Conservation (phyloP, 371 early-diverging fungal species). For the Entomophthora muscae region DNA sequence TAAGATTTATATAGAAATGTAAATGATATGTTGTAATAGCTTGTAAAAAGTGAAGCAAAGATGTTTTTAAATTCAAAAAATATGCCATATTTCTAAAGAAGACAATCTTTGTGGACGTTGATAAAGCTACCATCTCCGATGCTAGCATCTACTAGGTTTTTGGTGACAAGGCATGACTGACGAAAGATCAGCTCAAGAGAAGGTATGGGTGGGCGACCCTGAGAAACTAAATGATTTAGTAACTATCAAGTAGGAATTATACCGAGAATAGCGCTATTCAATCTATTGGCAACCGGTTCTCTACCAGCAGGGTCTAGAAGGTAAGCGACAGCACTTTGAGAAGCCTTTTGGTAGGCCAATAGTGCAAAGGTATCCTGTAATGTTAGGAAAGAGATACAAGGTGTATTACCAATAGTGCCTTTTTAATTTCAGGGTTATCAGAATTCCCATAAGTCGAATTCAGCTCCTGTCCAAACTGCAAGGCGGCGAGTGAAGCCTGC, state of each 20-base stretch:
- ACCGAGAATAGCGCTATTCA: constrained; percentile 56
- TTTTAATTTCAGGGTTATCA: constrained; percentile 20
- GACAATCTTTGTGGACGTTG: not conserved
- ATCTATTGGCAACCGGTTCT: constrained; percentile 39
- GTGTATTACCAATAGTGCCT: constrained; percentile 18
- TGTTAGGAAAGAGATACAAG: not conserved
- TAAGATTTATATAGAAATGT: no score
- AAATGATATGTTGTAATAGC: no score
- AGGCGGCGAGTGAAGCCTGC: constrained; percentile 21
- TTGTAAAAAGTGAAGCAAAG: no score
- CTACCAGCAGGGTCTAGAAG: constrained; percentile 25
- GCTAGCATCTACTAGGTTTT: constrained; percentile 24
- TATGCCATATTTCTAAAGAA: no score
- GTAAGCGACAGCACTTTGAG: constrained; percentile 27
- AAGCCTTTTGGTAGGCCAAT: constrained; percentile 52
- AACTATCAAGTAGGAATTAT: constrained; percentile 6
- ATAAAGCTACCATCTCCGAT: constrained; percentile 19
- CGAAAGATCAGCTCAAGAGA: constrained; percentile 22
- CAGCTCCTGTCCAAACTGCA: constrained; percentile 52
- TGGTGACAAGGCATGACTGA: constrained; percentile 22
- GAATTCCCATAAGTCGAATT: constrained; percentile 43
- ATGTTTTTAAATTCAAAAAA: no score
- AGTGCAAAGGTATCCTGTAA: constrained; percentile 46
- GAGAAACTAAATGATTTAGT: constrained; percentile 14
- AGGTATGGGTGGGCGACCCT: constrained; percentile 21